A percentile compares a stretch with the other conserved stretches of the same genome.
phyloP scores from a whole-genome alignment of 2,329 filamentous ascomycete genomes.

The Colletotrichum spinosum region DNA sequence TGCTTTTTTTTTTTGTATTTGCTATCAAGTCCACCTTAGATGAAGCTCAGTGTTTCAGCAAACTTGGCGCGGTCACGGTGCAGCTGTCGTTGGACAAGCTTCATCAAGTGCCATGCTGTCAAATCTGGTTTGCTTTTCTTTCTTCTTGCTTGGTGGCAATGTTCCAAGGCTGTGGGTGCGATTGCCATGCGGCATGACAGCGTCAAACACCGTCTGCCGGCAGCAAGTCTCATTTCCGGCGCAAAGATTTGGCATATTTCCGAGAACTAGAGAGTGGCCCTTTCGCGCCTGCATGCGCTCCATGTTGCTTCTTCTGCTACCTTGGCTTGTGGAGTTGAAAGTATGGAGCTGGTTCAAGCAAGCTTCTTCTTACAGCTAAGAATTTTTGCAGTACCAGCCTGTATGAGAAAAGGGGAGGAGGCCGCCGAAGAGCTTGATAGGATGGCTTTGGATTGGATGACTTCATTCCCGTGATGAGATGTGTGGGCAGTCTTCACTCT shows the following conservation, averaged over 20 bases:
- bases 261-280: neutral
- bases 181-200: too few relatives aligned
- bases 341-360: neutral
- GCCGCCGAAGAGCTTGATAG: slow-evolving; percentile 14
- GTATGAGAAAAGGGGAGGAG: neutral
- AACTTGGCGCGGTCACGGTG: too few relatives aligned
- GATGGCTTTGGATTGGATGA: neutral
- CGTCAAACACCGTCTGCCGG: too few relatives aligned
- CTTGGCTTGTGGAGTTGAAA: neutral
- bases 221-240: neutral
- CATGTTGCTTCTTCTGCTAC: neutral
- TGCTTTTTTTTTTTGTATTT: too few relatives aligned
- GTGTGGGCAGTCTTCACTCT: slow-evolving; percentile 14
- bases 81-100: too few relatives aligned
- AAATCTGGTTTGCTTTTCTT: too few relatives aligned
- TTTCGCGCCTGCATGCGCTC: neutral
- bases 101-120: too few relatives aligned
- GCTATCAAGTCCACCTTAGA: too few relatives aligned
- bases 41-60: too few relatives aligned
- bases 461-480: slow-evolving; percentile 13
- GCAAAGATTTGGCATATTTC: slow-evolving; percentile 14
- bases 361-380: neutral
- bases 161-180: too few relatives aligned
- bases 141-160: too few relatives aligned
- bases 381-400: neutral